A percentile compares a stretch with the other conserved stretches of the same genome.
These are phyloP conservation scores for Trypanosoma grayi DNA, from an alignment of 208 protist genomes.

Conservation along the genomic window DNA sequence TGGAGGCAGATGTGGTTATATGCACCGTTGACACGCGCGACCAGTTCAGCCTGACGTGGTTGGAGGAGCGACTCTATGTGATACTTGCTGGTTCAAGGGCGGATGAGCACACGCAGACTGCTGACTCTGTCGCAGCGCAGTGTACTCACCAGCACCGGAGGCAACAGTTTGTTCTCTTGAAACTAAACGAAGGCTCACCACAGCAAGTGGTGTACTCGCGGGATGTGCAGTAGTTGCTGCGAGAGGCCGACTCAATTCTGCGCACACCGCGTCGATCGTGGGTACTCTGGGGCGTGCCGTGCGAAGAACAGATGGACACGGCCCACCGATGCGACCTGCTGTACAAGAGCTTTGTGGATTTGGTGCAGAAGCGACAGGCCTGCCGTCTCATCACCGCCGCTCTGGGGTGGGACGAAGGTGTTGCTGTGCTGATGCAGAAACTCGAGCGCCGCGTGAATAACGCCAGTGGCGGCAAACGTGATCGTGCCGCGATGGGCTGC, in stretches of 20 bases:
- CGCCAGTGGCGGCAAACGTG: not conserved
- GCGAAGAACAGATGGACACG: not conserved
- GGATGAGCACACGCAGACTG: not conserved
- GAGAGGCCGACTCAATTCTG: not conserved
- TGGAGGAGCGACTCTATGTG: slow-evolving; percentile 15
- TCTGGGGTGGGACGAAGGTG: slow-evolving; percentile 6
- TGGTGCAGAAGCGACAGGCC: slow-evolving; percentile 6
- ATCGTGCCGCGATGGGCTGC: not conserved
- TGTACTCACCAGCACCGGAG: not conserved
- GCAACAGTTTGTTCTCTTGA: slow-evolving; percentile 16
- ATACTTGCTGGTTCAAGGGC: not conserved
- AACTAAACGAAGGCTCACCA: slow-evolving; percentile 10
- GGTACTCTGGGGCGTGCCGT: not conserved
- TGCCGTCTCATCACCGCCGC: not conserved
- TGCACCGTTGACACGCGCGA: slow-evolving; percentile 9
- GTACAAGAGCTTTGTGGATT: not conserved
- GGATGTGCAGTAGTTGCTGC: slow-evolving; percentile 5
- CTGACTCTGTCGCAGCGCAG: not conserved
- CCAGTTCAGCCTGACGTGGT: slow-evolving; percentile 11
- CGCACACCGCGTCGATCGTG: not conserved
- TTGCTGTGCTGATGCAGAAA: not conserved
- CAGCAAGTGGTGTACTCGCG: slow-evolving; percentile 11
- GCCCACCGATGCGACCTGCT: not conserved
- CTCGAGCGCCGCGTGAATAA: not conserved
- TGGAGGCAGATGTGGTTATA: slow-evolving; percentile 13